phyloP scores from a whole-genome alignment of 1,284 basidiomycete species.

The Puccinia polysora region DNA sequence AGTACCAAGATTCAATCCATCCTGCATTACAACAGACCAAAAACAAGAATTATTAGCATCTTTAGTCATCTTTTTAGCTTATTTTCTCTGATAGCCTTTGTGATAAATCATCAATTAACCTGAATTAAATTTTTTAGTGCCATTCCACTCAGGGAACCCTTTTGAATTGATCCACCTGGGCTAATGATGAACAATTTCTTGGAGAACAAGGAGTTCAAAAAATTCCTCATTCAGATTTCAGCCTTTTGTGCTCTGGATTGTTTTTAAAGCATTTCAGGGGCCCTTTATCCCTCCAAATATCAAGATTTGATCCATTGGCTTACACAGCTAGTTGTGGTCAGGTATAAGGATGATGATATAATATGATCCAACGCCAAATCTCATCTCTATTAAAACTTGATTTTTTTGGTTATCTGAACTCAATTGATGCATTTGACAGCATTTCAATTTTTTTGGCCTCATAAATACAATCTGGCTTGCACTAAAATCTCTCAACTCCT shows the following conservation, averaged over 20 bases:
- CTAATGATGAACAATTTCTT: conserved; percentile 22
- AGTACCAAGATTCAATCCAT: conserved; percentile 23
- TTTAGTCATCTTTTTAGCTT: conserved; percentile 27
- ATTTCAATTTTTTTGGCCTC: conserved; percentile 64
- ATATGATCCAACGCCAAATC: conserved; percentile 8
- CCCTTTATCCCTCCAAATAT: conserved; percentile 11
- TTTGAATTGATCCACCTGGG: conserved; percentile 16
- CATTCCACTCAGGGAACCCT: background rate
- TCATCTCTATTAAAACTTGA: background rate
- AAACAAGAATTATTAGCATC: conserved; percentile 17
- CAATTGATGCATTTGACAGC: conserved; percentile 63
- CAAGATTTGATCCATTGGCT: conserved; percentile 7
- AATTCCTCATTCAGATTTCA: conserved; percentile 1
- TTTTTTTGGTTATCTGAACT: conserved; percentile 6
- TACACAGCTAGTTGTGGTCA: conserved; percentile 17
- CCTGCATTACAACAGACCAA: conserved; percentile 5
- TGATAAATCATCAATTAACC: background rate
- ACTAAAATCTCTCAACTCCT: conserved; percentile 78
- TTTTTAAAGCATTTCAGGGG: conserved; percentile 13
- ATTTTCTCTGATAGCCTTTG: conserved; percentile 16
- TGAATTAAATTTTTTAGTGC: background rate
- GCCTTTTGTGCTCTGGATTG: conserved; percentile 16
- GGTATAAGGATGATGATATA: conserved; percentile 15
- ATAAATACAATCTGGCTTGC: conserved; percentile 67
- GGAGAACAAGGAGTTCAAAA: background rate